Base-by-base conservation (phyloP, 805 yeast species). In the Zygoascus bituminiphila region DNA sequence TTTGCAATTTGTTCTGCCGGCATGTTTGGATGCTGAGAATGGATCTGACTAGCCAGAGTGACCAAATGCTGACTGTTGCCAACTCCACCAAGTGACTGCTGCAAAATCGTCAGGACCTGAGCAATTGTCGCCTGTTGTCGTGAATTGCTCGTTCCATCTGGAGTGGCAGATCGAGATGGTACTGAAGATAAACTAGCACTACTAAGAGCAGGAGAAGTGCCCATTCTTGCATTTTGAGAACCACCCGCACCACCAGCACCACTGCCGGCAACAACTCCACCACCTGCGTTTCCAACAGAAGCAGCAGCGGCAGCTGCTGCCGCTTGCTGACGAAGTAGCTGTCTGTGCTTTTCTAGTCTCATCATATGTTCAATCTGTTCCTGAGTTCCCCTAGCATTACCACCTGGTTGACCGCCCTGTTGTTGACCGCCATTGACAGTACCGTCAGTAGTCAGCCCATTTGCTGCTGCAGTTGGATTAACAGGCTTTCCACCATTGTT, bases 121-220 rank as follows among this genome's bases (percentile, higher is more conserved):
- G 36, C 25, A 14, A 41, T 24, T 3, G 35, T 26, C 7, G 20
- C 44, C 22, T 25, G 48, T 21, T 21, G 44, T 24, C 26, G 44
- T 19, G 67, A 63, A 22, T 70, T 66, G 56, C 62, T 65, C 63
- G 66, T 47, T 67, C 74, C 49, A 22, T 40, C 47, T 15, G 47
- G 45, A 8, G 47, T 42, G 23, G 49, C 51, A 19, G 25, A 14
- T 38, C 37, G n/a, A 24, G 43, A 15, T n/a, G 19, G 17, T 3
- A 22, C 36, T 31, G 35, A 21, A 19, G 17, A 14, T 29, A 44
- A 15, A 23, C 19, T 14, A 38, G 24, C n/a, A 21, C 10, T 22
- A 22, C 48, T 20, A 33, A 20, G 15, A 24, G 33, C 10, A 12
- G 33, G 33, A 12, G 33, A 29, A n/a, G n/a, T n/a, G n/a, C 33